A percentile compares a stretch with the other conserved stretches of the same genome.
These are phyloP conservation scores for Talaromyces marneffei DNA, from an alignment of 2,329 filamentous ascomycete species.

Conservation along the genomic window DNA sequence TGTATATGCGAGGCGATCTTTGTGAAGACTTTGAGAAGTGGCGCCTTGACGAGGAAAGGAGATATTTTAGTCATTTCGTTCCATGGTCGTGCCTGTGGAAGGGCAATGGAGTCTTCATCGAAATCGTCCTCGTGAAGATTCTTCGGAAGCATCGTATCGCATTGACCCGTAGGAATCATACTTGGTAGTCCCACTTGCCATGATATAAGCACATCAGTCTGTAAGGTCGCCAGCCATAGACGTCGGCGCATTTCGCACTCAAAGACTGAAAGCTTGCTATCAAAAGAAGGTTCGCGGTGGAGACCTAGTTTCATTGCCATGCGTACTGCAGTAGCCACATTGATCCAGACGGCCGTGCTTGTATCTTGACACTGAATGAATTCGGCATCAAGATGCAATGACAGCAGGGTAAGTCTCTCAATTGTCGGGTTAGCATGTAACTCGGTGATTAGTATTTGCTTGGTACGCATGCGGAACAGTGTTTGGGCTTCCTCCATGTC, in stretches of 20 bases:
- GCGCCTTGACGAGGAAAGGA: slow-evolving; percentile 36
- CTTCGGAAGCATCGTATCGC: slow-evolving; percentile 51
- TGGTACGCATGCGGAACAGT: slow-evolving; percentile 44
- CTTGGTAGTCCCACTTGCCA: slow-evolving; percentile 59
- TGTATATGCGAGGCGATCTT: slow-evolving; percentile 31
- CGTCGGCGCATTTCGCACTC: slow-evolving; percentile 48
- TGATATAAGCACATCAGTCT: slow-evolving; percentile 55
- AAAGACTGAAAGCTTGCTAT: slow-evolving; percentile 48
- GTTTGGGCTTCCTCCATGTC: slow-evolving; percentile 36
- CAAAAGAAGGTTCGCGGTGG: slow-evolving; percentile 52
- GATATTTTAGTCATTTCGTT: slow-evolving; percentile 49
- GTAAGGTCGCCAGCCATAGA: slow-evolving; percentile 38
- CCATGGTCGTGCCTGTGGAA: slow-evolving; percentile 50
- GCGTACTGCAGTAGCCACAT: slow-evolving; percentile 51
- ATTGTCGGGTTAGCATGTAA: slow-evolving; percentile 53
- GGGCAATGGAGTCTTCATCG: slow-evolving; percentile 41
- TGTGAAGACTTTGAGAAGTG: slow-evolving; percentile 29
- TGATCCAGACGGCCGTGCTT: slow-evolving; percentile 50
- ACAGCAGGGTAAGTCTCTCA: slow-evolving; percentile 52
- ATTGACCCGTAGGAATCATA: slow-evolving; percentile 55
- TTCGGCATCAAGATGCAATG: slow-evolving; percentile 53
- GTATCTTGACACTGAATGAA: slow-evolving; percentile 50
- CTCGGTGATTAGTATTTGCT: slow-evolving; percentile 52
- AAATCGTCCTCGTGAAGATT: slow-evolving; percentile 59
- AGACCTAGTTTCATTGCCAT: slow-evolving; percentile 57